Conservation (phyloP, 2,329 filamentous ascomycete genomes). For the Zymoseptoria pseudotritici region DNA sequence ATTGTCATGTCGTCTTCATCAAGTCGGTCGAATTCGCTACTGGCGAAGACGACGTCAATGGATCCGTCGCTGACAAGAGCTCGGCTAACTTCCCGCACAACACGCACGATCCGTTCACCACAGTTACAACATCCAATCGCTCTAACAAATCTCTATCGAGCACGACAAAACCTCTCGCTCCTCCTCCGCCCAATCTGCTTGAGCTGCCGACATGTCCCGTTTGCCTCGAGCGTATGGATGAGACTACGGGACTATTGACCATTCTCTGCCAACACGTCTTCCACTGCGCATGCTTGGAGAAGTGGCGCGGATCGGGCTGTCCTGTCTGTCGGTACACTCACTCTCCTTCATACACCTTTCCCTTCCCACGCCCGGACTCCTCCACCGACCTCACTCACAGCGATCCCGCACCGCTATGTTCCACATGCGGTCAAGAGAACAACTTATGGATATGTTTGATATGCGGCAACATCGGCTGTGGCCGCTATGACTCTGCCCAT, state of each 20-base stretch:
- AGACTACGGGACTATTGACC: conserved; percentile 88
- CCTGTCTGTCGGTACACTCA: conserved; percentile 90
- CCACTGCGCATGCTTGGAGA: conserved; percentile 90
- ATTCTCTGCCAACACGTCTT: conserved; percentile 98
- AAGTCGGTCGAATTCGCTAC: conserved; percentile 81
- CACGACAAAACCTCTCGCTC: conserved; percentile 53
- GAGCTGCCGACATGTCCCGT: conserved; percentile 95
- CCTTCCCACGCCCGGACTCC: conserved; percentile 26
- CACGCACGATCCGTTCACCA: conserved; percentile 56
- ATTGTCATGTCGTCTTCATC: conserved; percentile 91
- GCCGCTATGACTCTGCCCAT: conserved; percentile 87
- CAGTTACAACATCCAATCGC: conserved; percentile 28
- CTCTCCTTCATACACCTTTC: conserved; percentile 40
- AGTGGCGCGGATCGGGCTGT: conserved; percentile 90
- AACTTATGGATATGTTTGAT: conserved; percentile 96
- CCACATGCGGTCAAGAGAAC: conserved; percentile 67
- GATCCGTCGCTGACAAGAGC: conserved; percentile 38
- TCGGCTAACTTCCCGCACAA: conserved; percentile 50
- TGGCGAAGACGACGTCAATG: conserved; percentile 34
- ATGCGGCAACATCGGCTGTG: conserved; percentile 87
- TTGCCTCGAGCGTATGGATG: conserved; percentile 95
- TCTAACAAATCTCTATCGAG: conserved; percentile 24
- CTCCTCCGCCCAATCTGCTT: conserved; percentile 74
- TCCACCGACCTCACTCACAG: conserved; percentile 33
- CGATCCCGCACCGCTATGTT: conserved; percentile 64